Percentiles rank a stretch among this genome's conserved stretches.
Evolutionary conservation across 2,329 filamentous ascomycete species (phyloP).

Genomic region (Aureobasidium lini): DNA sequence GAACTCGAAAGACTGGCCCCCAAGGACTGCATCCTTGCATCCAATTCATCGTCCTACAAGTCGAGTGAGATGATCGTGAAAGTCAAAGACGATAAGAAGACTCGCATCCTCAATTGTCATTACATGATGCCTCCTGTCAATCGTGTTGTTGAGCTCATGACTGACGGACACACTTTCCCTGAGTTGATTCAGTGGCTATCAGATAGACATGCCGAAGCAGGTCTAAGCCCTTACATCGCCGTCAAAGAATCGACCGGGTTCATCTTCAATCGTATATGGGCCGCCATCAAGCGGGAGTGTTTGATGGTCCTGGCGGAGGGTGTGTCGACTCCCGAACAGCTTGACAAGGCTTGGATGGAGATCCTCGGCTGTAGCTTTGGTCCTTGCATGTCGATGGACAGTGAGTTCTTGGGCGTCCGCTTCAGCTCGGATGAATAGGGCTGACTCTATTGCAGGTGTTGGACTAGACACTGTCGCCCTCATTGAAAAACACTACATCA

Average conservation of each 20-base stretch:
- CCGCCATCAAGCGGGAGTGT: slow-evolving; percentile 48
- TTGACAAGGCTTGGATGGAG: slow-evolving; percentile 42
- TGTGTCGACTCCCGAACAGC: slow-evolving; percentile 40
- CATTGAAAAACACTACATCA: slow-evolving; percentile 48
- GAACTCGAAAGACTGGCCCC: slow-evolving; percentile 39
- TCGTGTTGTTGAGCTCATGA: slow-evolving; percentile 47
- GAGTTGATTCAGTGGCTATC: slow-evolving; percentile 41
- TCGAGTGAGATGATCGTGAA: slow-evolving; percentile 41
- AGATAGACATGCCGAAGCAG: slow-evolving; percentile 33
- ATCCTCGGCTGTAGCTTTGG: slow-evolving; percentile 23
- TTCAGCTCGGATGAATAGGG: too few relatives aligned
- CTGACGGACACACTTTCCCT: slow-evolving; percentile 36
- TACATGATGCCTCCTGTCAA: slow-evolving; percentile 42
- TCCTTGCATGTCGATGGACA: slow-evolving; percentile 41
- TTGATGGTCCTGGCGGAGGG: slow-evolving; percentile 44
- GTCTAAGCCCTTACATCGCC: slow-evolving; percentile 36
- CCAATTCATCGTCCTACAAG: slow-evolving; percentile 48
- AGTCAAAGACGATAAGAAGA: slow-evolving; percentile 31
- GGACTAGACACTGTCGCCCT: slow-evolving; percentile 48
- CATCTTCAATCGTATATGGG: slow-evolving; percentile 52
- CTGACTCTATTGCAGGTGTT: slow-evolving; percentile 24
- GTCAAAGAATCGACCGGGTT: slow-evolving; percentile 46
- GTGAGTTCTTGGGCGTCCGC: neutral
- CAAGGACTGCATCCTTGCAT: slow-evolving; percentile 42
- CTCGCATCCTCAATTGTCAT: slow-evolving; percentile 43